Evolutionary conservation across 345 rosid genomes (phyloP).

Genomic region (Tarenaya hassleriana): DNA sequence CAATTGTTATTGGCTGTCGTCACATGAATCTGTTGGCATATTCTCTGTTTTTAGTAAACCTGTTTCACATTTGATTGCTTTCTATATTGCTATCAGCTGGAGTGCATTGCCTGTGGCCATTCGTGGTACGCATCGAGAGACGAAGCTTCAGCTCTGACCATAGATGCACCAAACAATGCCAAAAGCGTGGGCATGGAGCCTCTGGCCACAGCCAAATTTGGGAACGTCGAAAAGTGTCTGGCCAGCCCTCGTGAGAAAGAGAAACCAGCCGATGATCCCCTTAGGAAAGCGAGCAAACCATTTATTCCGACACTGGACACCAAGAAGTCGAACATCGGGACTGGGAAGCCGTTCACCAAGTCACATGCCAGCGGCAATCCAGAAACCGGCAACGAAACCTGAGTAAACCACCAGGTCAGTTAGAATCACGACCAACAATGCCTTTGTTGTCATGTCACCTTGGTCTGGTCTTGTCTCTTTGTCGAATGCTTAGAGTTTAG

Average conservation of each 20-base stretch:
- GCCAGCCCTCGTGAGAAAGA: conserved; percentile 52
- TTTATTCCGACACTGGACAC: conserved; percentile 45
- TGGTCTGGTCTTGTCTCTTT: no score
- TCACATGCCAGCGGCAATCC: conserved; percentile 35
- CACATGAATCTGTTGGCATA: no score
- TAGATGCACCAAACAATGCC: conserved; percentile 47
- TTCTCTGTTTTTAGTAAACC: no score
- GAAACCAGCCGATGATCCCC: conserved; percentile 35
- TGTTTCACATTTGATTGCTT: no score
- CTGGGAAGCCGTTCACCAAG: conserved; percentile 22
- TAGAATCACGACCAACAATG: no score
- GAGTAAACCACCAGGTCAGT: conserved; percentile 21
- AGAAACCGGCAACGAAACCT: conserved; percentile 32
- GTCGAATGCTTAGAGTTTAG: no score
- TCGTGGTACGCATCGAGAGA: conserved; percentile 94
- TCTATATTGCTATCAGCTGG: conserved; percentile 47
- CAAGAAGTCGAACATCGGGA: conserved; percentile 28
- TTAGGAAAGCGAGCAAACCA: conserved; percentile 45
- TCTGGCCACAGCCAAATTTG: conserved; percentile 54
- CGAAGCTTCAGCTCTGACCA: conserved; percentile 66
- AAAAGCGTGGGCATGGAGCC: conserved; percentile 44
- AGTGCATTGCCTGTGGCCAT: conserved; percentile 78
- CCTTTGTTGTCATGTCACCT: conserved; percentile 1
- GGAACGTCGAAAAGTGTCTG: conserved; percentile 52
- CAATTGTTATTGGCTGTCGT: no score